These are phyloP conservation scores for Tetrapisispora iriomotensis DNA, from an alignment of 805 yeast species.

Conservation along the genomic window DNA sequence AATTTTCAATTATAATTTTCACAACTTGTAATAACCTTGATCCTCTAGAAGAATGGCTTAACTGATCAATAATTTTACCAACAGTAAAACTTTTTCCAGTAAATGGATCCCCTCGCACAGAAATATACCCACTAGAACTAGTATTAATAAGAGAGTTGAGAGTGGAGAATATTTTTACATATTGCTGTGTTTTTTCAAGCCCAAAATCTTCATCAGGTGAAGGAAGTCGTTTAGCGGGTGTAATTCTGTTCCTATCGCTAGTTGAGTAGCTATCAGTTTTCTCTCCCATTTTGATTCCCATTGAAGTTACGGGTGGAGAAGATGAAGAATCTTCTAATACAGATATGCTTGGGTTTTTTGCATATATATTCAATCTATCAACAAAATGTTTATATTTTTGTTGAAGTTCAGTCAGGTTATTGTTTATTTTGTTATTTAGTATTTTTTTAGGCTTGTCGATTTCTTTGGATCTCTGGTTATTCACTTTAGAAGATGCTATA, in stretches of 20 bases:
- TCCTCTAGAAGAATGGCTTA: too few relatives aligned
- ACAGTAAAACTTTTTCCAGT: background rate
- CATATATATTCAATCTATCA: background rate
- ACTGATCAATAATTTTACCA: too few relatives aligned
- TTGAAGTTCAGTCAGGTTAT: background rate
- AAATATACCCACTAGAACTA: background rate
- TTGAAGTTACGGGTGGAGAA: too few relatives aligned
- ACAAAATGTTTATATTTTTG: background rate
- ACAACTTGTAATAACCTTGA: too few relatives aligned
- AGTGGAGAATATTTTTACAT: background rate
- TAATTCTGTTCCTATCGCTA: too few relatives aligned
- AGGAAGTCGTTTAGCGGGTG: too few relatives aligned
- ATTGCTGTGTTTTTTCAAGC: background rate
- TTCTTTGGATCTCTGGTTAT: background rate
- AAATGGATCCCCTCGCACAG: background rate
- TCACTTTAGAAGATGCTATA: background rate
- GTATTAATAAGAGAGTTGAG: background rate
- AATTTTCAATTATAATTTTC: too few relatives aligned
- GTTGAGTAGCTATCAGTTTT: too few relatives aligned
- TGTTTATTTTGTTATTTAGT: background rate
- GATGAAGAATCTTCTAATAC: too few relatives aligned
- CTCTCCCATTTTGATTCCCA: too few relatives aligned
- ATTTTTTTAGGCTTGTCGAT: background rate
- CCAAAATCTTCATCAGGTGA: background rate
- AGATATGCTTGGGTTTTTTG: background rate